Evolutionary conservation across 345 rosid genomes (phyloP).

Genomic region (Geranium brycei): DNA sequence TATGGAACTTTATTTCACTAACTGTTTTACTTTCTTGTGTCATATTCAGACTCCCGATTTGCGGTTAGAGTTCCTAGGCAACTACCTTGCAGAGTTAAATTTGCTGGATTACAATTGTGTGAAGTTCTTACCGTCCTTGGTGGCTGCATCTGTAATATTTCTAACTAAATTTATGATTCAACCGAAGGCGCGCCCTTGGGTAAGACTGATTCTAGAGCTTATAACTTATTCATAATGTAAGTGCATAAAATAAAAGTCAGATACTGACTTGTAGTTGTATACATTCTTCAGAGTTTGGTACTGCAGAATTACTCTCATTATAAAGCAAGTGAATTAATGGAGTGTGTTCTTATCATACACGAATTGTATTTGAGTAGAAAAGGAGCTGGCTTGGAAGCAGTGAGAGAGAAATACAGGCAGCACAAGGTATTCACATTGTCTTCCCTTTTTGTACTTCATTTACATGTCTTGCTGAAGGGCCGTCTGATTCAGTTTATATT

Average conservation of each 20-base stretch:
- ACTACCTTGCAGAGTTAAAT: conserved; percentile 58
- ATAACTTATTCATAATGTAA: neutral
- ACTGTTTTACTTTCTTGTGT: neutral
- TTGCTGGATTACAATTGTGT: conserved; percentile 51
- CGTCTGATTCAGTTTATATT: conserved; percentile 1
- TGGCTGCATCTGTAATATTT: conserved; percentile 51
- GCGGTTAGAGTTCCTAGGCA: conserved; percentile 45
- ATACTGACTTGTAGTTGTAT: neutral
- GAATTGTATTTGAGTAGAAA: conserved; percentile 35
- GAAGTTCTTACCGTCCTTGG: conserved; percentile 45
- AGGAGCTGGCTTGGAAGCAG: conserved; percentile 25
- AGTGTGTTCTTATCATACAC: conserved; percentile 37
- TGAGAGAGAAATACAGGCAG: conserved; percentile 45
- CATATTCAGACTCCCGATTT: conserved; percentile 24
- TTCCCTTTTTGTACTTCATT: neutral
- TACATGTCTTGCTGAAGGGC: neutral
- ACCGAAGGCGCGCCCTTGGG: conserved; percentile 54
- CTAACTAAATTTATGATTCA: conserved; percentile 37
- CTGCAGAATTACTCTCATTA: conserved; percentile 40
- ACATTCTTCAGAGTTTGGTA: conserved; percentile 19
- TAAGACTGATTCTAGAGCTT: conserved; percentile 11
- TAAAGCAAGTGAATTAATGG: conserved; percentile 34
- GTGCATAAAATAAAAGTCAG: neutral
- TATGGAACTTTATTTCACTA: neutral
- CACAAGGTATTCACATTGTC: conserved; percentile 30